Conservation (phyloP, 139 green algal species). For the Pleodorina starrii region DNA sequence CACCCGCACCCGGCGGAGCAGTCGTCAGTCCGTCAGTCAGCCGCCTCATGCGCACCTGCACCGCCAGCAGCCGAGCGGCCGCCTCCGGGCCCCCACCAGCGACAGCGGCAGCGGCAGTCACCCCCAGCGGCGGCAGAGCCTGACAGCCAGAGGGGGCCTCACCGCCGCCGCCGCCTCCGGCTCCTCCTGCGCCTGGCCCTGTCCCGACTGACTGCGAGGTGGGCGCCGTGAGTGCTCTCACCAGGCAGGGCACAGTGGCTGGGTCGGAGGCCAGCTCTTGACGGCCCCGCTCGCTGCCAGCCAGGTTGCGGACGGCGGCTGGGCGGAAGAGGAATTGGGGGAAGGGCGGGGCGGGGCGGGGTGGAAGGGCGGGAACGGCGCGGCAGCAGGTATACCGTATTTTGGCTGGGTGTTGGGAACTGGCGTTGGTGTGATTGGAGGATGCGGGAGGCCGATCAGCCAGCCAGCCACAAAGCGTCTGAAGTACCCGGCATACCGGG, state of each 20-base stretch:
- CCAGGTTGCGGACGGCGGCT: slow-evolving; percentile 54
- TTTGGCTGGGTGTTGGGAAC: too few relatives aligned
- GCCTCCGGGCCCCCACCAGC: not conserved
- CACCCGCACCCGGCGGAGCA: too few relatives aligned
- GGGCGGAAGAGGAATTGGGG: too few relatives aligned
- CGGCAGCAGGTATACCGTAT: too few relatives aligned
- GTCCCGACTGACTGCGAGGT: not conserved
- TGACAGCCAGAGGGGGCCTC: too few relatives aligned
- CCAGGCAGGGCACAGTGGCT: slow-evolving; percentile 46
- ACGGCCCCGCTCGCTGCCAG: slow-evolving; percentile 38
- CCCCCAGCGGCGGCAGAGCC: not conserved
- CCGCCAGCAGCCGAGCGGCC: not conserved
- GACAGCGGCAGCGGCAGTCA: too few relatives aligned
- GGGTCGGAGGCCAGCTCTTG: slow-evolving; percentile 47
- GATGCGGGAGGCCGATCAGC: too few relatives aligned
- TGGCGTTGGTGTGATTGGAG: too few relatives aligned
- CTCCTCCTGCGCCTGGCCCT: not conserved
- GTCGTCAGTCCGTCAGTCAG: too few relatives aligned
- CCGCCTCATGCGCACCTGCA: slow-evolving; percentile 37
- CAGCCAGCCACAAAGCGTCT: too few relatives aligned
- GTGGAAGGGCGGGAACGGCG: not conserved
- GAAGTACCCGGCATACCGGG: too few relatives aligned
- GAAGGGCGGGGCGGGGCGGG: too few relatives aligned
- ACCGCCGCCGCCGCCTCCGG: not conserved
- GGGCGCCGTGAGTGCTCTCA: not conserved